A percentile compares a stretch with the other conserved stretches of the same genome.
phyloP scores from a whole-genome alignment of 2,329 filamentous ascomycete genomes.

The Cadophora luteo-olivacea region DNA sequence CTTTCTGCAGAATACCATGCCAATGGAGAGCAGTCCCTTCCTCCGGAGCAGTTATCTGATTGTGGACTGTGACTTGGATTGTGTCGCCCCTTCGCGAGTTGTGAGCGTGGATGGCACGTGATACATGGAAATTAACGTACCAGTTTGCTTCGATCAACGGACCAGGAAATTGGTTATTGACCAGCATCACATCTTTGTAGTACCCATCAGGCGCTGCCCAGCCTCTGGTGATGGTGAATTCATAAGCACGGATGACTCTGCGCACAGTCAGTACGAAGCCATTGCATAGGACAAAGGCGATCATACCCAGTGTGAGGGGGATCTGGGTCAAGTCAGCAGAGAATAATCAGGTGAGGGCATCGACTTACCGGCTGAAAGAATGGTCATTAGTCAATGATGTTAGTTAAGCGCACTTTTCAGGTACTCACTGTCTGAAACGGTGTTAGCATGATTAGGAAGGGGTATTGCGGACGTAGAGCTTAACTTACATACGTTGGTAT shows the following conservation, averaged over 20 bases:
- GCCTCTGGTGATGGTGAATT: conserved; percentile 7
- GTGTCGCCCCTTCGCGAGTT: conserved; percentile 42
- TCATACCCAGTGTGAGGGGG: conserved; percentile 14
- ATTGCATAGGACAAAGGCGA: no score
- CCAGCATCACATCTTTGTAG: conserved; percentile 16
- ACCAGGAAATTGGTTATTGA: conserved; percentile 11
- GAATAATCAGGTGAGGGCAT: background rate
- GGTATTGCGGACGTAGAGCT: background rate
- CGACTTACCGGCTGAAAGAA: conserved; percentile 1
- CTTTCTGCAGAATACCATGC: conserved; percentile 57
- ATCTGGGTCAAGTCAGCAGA: conserved; percentile 4
- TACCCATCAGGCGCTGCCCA: conserved; percentile 14
- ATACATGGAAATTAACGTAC: background rate
- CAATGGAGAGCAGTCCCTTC: conserved; percentile 50
- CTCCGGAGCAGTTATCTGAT: conserved; percentile 61
- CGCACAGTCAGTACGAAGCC: background rate
- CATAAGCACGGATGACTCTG: conserved; percentile 9
- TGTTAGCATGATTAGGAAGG: background rate
- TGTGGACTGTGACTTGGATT: conserved; percentile 71
- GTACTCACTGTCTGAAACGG: conserved; percentile 4
- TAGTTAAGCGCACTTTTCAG: background rate
- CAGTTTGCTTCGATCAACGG: conserved; percentile 14
- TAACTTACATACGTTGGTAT: conserved; percentile 10
- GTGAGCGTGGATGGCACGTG: background rate
- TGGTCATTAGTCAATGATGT: background rate